Conservation (phyloP, 2,329 filamentous ascomycete genomes). For the Beauveria sp. region DNA sequence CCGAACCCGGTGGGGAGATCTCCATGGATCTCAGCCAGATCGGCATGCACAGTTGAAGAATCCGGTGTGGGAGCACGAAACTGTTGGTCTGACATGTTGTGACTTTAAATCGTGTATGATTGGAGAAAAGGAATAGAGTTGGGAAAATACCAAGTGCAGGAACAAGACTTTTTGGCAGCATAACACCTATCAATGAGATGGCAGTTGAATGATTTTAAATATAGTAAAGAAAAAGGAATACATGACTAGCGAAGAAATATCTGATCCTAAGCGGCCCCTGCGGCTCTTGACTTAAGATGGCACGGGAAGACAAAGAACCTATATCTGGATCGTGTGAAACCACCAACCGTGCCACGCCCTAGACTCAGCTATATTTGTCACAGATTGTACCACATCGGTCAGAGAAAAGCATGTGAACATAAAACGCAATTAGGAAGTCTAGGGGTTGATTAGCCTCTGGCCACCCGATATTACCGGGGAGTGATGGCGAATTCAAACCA, state of each 20-base stretch:
- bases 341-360: neutral
- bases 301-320: neutral
- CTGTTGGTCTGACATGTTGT: neutral
- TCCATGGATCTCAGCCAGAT: slow-evolving; percentile 23
- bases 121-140: neutral
- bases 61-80: neutral
- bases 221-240: neutral
- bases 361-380: slow-evolving; percentile 1
- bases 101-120: neutral
- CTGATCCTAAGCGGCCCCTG: neutral
- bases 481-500: neutral
- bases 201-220: neutral
- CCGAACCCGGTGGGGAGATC: slow-evolving; percentile 20
- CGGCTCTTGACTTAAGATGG: neutral
- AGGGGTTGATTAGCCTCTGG: neutral
- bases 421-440: neutral
- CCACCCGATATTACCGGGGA: neutral
- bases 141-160: neutral
- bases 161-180: neutral
- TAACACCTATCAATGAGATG: neutral
- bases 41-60: neutral
- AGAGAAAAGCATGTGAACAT: neutral
- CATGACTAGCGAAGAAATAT: neutral
- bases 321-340: slow-evolving; percentile 7
- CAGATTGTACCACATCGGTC: neutral